Evolutionary conservation across 1,284 basidiomycete genomes (phyloP).

Genomic region (Xerocomus nothofagi): DNA sequence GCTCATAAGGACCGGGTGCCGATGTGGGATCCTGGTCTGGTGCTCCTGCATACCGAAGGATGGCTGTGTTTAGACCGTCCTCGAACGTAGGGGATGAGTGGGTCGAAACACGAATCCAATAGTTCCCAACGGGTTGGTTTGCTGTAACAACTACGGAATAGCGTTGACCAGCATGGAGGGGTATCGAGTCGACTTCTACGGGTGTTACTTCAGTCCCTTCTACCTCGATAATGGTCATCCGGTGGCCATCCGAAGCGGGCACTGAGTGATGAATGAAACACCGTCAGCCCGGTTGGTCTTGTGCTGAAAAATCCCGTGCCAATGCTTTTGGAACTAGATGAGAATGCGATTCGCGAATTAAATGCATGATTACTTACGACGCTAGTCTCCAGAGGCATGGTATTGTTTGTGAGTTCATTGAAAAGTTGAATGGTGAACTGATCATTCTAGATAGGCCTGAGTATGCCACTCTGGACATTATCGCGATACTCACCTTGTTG

Average conservation of each 20-base stretch:
- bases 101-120: slow-evolving; percentile 43
- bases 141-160: slow-evolving; percentile 41
- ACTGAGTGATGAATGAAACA: slow-evolving; percentile 35
- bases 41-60: slow-evolving; percentile 56
- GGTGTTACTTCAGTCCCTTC: slow-evolving; percentile 47
- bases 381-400: slow-evolving; percentile 35
- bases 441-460: slow-evolving; percentile 15
- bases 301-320: slow-evolving; percentile 36
- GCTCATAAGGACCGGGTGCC: slow-evolving; percentile 29
- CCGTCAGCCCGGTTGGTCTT: slow-evolving; percentile 37
- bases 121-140: slow-evolving; percentile 38
- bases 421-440: slow-evolving; percentile 28
- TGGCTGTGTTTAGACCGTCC: slow-evolving; percentile 48
- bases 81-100: slow-evolving; percentile 26
- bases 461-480: neutral
- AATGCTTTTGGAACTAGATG: slow-evolving; percentile 29
- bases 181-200: slow-evolving; percentile 40
- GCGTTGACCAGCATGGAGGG: slow-evolving; percentile 42
- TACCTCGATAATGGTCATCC: slow-evolving; percentile 48
- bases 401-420: slow-evolving; percentile 35
- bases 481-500: slow-evolving; percentile 17
- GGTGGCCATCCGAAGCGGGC: slow-evolving; percentile 40
- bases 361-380: slow-evolving; percentile 25
- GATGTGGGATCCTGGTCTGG: slow-evolving; percentile 43
- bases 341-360: neutral